Evolutionary conservation across 306 rosid species (phyloP), one percentile per base, ranked within the genome.

Genomic region (Echinosophora koreensis): DNA sequence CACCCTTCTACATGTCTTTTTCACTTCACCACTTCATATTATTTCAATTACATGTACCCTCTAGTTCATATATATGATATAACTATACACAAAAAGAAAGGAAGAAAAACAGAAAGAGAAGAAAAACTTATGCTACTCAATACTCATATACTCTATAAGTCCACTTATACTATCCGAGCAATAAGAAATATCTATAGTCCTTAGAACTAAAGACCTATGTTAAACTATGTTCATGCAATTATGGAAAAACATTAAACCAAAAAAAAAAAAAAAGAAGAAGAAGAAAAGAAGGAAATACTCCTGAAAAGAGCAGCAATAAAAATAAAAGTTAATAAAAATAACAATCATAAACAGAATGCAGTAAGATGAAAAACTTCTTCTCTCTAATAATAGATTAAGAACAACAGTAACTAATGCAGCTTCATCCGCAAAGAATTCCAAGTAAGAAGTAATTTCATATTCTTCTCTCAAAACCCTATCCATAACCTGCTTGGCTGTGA

Each of bases 11-110:
- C 39, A 62, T 15, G 3, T 10, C 18, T 6, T 32, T 47, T 47
- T 61, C 49, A 47, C 51, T 35, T 74, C 70, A 74, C 57, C 28
- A 0, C 17, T 28, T 71, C 22, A 63, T 11, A 63, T 11, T 39
- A 35, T 34, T 62, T 64, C 78, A 73, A 59, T 59, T 63, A 5
- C 68, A 49, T 17, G 6, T 22, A 27, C 13, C 13, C 1, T 75
- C 8, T 3, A 67, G 46, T 30, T 32, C 16, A 13, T 13, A 47
- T 47, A 47, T 28, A 56, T 16, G 6, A 22, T 3, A 57, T 30
- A 30, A 13, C 32, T 30, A 16, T 6, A 60, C 42, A 34, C 41
- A 32, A 27, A 28, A 58, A 9, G 38, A 28, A 58, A 9, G 38
- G 11, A 58, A 22, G 17, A 2, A 28, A 12, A 4, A 22, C 22